Conservation (phyloP, 352 stramenopile genomes). For the Globisporangium nagaii region DNA sequence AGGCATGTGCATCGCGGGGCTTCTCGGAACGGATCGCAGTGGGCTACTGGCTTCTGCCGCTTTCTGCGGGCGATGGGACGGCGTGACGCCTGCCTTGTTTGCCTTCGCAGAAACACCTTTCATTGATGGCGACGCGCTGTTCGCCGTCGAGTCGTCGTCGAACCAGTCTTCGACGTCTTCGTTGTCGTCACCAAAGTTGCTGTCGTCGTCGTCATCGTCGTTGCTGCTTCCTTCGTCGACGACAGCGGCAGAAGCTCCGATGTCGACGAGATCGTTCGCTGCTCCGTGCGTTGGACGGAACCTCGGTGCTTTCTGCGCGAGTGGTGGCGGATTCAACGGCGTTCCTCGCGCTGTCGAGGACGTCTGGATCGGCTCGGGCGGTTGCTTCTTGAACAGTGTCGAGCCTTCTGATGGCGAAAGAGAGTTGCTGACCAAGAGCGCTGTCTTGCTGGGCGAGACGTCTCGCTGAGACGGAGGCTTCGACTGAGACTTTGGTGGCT, state of each 20-base stretch:
- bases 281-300: constrained; percentile 28
- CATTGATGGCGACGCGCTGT: neutral
- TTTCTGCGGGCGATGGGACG: neutral
- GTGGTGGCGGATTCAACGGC: no score
- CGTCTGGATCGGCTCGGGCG: neutral
- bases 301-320: constrained; percentile 12
- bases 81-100: constrained; percentile 9
- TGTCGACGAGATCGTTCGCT: constrained; percentile 25
- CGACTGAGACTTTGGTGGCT: no score
- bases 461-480: neutral
- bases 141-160: constrained; percentile 8
- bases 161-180: constrained; percentile 58
- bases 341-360: neutral
- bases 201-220: constrained; percentile 20
- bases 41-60: neutral
- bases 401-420: neutral
- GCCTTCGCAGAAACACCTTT: neutral
- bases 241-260: constrained; percentile 14
- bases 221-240: no score
- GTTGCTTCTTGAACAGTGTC: neutral
- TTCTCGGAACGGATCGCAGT: neutral
- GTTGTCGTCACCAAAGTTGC: constrained; percentile 23
- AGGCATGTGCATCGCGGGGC: neutral
- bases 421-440: neutral
- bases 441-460: neutral